A percentile compares a stretch with the other conserved stretches of the same genome.
Conservation (phyloP, 306 rosid genomes). For the Medicago arabica region DNA sequence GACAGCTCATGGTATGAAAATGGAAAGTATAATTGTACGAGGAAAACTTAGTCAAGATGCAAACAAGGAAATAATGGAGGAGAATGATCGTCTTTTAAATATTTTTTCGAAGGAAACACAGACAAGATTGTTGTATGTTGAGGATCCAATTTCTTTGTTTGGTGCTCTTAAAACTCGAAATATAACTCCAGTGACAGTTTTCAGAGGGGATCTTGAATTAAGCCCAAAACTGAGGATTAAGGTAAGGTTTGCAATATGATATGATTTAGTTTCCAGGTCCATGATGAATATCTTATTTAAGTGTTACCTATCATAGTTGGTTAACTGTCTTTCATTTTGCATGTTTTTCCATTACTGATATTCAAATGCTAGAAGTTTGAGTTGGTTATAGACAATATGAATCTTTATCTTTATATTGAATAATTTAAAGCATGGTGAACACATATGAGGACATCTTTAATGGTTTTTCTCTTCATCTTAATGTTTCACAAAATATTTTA, state of each 20-base stretch:
- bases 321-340: not conserved
- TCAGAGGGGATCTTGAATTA: slow-evolving; percentile 85
- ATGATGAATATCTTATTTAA: slow-evolving; percentile 12
- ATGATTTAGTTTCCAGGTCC: slow-evolving; percentile 28
- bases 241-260: slow-evolving; percentile 56
- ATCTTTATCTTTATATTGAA: slow-evolving; percentile 36
- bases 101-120: slow-evolving; percentile 75
- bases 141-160: slow-evolving; percentile 67
- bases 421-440: slow-evolving; percentile 3
- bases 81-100: slow-evolving; percentile 68
- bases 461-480: slow-evolving; percentile 14
- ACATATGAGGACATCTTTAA: not conserved
- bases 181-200: slow-evolving; percentile 71
- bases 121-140: slow-evolving; percentile 70
- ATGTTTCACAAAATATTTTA: slow-evolving; percentile 30
- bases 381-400: slow-evolving; percentile 1
- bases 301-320: not conserved
- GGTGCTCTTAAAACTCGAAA: slow-evolving; percentile 85
- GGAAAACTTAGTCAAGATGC: slow-evolving; percentile 59
- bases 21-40: slow-evolving; percentile 83
- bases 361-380: slow-evolving; percentile 30
- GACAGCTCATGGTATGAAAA: slow-evolving; percentile 74
- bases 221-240: slow-evolving; percentile 73
- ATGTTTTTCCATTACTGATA: not conserved
- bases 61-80: slow-evolving; percentile 61